phyloP scores from a whole-genome alignment of 768 basidiomycete species.

The Calocybe indica region DNA sequence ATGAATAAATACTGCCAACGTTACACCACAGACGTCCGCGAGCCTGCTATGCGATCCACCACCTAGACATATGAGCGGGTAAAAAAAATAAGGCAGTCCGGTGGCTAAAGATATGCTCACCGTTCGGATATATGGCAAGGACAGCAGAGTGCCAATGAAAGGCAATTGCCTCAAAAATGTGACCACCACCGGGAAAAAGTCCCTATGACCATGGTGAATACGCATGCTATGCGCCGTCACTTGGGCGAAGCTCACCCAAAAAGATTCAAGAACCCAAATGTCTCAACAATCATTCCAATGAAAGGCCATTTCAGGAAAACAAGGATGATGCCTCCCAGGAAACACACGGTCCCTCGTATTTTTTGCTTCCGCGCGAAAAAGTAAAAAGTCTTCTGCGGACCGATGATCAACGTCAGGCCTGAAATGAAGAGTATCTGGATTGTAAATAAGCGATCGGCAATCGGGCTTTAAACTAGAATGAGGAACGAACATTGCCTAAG shows the following conservation, averaged over 20 bases:
- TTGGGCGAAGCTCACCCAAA: constrained; percentile 66
- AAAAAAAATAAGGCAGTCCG: neutral
- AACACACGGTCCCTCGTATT: constrained; percentile 82
- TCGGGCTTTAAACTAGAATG: neutral
- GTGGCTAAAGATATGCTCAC: constrained; percentile 39
- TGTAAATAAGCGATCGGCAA: neutral
- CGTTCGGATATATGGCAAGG: constrained; percentile 80
- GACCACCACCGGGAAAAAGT: constrained; percentile 98
- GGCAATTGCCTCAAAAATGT: constrained; percentile 96
- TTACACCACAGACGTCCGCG: constrained; percentile 68
- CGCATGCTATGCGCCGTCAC: neutral
- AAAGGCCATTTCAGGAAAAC: constrained; percentile 97
- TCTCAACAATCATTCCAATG: constrained; percentile 88
- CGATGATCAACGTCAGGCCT: constrained; percentile 94
- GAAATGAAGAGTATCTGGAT: constrained; percentile 88
- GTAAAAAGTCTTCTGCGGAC: constrained; percentile 94
- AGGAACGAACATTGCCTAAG: constrained; percentile 77
- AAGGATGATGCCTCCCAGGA: constrained; percentile 84
- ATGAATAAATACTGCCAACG: constrained; percentile 10
- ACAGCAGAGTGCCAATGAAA: constrained; percentile 80
- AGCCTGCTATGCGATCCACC: constrained; percentile 76
- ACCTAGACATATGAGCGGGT: constrained; percentile 35
- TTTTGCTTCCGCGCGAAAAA: constrained; percentile 98
- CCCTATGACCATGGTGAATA: constrained; percentile 40
- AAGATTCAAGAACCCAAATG: constrained; percentile 94